These are phyloP conservation scores for Sporothrix pallida DNA, from an alignment of 2,329 filamentous ascomycete genomes.

Conservation along the genomic window DNA sequence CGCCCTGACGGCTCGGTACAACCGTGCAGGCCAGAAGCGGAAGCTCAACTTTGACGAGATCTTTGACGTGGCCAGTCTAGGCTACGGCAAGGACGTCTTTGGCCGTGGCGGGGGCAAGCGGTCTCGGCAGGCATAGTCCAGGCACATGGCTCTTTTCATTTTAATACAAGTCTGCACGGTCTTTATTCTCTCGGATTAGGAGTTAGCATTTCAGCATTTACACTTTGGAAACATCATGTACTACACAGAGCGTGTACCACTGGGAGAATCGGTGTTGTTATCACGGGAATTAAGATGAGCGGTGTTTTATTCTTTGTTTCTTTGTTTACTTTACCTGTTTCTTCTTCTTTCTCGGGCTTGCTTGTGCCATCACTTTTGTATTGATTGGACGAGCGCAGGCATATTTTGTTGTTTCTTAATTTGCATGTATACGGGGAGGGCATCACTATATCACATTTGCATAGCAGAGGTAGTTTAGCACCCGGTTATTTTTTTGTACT, in stretches of 20 bases:
- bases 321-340: neutral
- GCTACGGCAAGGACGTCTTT: slow-evolving; percentile 62
- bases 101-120: slow-evolving; percentile 56
- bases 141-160: neutral
- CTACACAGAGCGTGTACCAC: neutral
- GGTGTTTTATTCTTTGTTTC: too few relatives aligned
- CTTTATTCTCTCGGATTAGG: neutral
- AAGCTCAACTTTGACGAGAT: slow-evolving; percentile 76
- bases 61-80: slow-evolving; percentile 71
- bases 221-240: slow-evolving; percentile 22
- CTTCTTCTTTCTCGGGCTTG: neutral
- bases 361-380: neutral
- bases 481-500: neutral
- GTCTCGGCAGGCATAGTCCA: slow-evolving; percentile 53
- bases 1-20: slow-evolving; percentile 53
- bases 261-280: neutral
- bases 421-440: slow-evolving; percentile 16
- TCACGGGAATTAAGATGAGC: too few relatives aligned
- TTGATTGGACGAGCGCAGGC: neutral
- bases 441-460: slow-evolving; percentile 18
- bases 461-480: slow-evolving; percentile 15
- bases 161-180: neutral
- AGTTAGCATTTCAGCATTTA: slow-evolving; percentile 9
- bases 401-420: neutral
- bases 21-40: slow-evolving; percentile 72